These are phyloP conservation scores for Elsinoe perseae DNA, from an alignment of 2,329 filamentous ascomycete genomes.

Conservation along the genomic window DNA sequence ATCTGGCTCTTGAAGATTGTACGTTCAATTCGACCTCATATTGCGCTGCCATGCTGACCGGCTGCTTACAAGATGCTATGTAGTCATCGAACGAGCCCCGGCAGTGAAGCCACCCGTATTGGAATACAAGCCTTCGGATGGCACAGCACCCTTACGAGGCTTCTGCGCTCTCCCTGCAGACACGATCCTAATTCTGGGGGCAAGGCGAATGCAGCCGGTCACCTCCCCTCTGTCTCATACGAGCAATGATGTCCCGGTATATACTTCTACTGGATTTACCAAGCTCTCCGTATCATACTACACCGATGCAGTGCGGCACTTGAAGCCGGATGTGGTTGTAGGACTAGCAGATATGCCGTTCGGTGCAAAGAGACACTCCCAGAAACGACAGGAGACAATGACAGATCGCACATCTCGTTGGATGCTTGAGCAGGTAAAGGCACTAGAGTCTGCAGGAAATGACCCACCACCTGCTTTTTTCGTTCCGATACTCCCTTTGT, in stretches of 20 bases:
- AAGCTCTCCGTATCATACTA: constrained; percentile 63
- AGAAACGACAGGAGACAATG: constrained; percentile 74
- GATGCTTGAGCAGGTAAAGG: constrained; percentile 58
- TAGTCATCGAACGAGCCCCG: constrained; percentile 56
- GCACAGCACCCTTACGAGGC: constrained; percentile 56
- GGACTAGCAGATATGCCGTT: constrained; percentile 66
- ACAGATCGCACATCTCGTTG: constrained; percentile 77
- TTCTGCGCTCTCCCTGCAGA: constrained; percentile 67
- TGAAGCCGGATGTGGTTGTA: constrained; percentile 74
- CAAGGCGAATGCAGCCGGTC: constrained; percentile 71
- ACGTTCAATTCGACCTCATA: constrained; percentile 33
- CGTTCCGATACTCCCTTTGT: constrained; percentile 63
- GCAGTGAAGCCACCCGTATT: constrained; percentile 46
- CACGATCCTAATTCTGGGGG: constrained; percentile 62
- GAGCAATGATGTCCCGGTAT: constrained; percentile 62
- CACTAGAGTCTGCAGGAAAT: constrained; percentile 14
- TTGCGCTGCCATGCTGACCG: constrained; percentile 9
- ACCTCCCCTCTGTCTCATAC: constrained; percentile 52
- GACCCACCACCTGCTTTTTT: constrained; percentile 46
- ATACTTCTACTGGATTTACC: constrained; percentile 80
- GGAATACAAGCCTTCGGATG: constrained; percentile 37
- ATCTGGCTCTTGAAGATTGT: constrained; percentile 91
- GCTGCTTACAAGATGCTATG: constrained; percentile 35
- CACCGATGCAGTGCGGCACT: constrained; percentile 51
- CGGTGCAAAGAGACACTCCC: constrained; percentile 35